These are phyloP conservation scores for Rhizopogon vesiculosus DNA, from an alignment of 768 basidiomycete genomes.

Conservation along the genomic window DNA sequence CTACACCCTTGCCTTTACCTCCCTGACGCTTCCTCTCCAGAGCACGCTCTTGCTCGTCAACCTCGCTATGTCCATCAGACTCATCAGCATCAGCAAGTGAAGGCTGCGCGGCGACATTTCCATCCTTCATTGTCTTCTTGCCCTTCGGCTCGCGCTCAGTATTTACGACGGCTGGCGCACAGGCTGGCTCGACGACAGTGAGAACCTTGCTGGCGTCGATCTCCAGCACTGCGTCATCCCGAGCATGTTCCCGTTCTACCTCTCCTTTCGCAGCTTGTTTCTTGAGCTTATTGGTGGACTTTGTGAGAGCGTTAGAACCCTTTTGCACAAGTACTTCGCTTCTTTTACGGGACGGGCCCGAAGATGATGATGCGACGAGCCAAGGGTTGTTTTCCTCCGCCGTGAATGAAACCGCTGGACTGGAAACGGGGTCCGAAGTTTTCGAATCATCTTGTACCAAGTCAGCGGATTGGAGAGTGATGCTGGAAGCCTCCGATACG, in stretches of 20 bases:
- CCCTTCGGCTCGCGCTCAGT: constrained; percentile 8
- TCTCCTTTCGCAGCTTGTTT: constrained; percentile 55
- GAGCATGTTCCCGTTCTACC: constrained; percentile 52
- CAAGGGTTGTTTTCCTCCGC: constrained; percentile 64
- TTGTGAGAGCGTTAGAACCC: constrained; percentile 51
- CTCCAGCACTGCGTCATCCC: constrained; percentile 77
- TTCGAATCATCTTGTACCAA: constrained; percentile 33
- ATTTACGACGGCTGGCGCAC: background rate
- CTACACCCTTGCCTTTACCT: constrained; percentile 32
- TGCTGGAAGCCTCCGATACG: constrained; percentile 60
- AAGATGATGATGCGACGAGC: constrained; percentile 45
- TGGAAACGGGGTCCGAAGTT: constrained; percentile 9
- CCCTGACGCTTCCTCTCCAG: constrained; percentile 43
- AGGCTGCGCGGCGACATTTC: background rate
- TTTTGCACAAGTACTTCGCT: constrained; percentile 74
- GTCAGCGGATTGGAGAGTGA: constrained; percentile 58
- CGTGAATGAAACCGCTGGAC: constrained; percentile 10
- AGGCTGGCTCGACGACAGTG: constrained; percentile 9
- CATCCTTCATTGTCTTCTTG: constrained; percentile 9
- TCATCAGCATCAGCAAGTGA: constrained; percentile 30
- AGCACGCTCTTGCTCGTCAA: constrained; percentile 62
- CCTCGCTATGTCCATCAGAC: constrained; percentile 58
- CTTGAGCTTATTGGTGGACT: constrained; percentile 71
- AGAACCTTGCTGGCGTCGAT: constrained; percentile 40
- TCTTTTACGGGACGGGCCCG: constrained; percentile 58